These are phyloP conservation scores for Aspergillus baeticus DNA, from an alignment of 495 filamentous ascomycete genomes.

Conservation along the genomic window DNA sequence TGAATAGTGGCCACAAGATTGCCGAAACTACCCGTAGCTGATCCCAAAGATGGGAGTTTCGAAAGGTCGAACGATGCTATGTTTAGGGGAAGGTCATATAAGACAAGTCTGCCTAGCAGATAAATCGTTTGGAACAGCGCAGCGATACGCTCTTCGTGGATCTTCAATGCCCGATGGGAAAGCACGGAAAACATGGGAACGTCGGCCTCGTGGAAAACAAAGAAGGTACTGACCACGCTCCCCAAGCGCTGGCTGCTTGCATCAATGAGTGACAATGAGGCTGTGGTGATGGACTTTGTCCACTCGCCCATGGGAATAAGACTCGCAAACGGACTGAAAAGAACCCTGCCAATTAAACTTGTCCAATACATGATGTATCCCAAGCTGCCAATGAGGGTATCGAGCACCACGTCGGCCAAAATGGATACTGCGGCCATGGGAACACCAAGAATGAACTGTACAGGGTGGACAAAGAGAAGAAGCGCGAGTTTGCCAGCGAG, in stretches of 20 bases:
- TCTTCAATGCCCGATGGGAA: constrained; percentile 57
- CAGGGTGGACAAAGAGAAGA: constrained; percentile 74
- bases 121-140: constrained; percentile 22
- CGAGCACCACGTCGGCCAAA: constrained; percentile 67
- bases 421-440: constrained; percentile 68
- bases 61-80: constrained; percentile 28
- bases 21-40: constrained; percentile 13
- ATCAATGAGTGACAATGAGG: constrained; percentile 48
- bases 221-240: constrained; percentile 43
- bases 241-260: constrained; percentile 41
- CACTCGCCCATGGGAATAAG: constrained; percentile 42
- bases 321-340: constrained; percentile 44
- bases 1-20: constrained; percentile 10
- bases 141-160: constrained; percentile 44
- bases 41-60: constrained; percentile 20
- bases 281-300: constrained; percentile 40
- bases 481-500: constrained; percentile 82
- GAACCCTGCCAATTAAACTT: constrained; percentile 41
- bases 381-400: constrained; percentile 56
- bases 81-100: constrained; percentile 41
- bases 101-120: constrained; percentile 28
- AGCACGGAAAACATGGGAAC: constrained; percentile 60
- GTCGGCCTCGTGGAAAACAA: constrained; percentile 52
- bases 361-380: constrained; percentile 56
- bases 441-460: constrained; percentile 63